These are phyloP conservation scores for Tricholoma flavovirens DNA, from an alignment of 768 basidiomycete genomes.

Conservation along the genomic window DNA sequence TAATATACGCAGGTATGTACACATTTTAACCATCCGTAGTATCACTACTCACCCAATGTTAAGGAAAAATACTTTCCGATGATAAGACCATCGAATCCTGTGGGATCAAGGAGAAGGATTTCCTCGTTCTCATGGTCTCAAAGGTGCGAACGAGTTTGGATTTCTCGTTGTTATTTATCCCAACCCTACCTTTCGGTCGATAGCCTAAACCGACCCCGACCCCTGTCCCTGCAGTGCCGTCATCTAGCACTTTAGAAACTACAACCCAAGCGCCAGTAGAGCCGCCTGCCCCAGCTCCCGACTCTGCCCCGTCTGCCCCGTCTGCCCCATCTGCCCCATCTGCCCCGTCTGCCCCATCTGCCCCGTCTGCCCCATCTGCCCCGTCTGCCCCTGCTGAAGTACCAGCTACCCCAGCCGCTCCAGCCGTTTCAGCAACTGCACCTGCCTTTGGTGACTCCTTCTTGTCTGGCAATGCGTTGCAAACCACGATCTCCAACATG, in stretches of 20 bases:
- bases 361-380: too few relatives aligned
- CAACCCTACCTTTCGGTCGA: constrained; percentile 10
- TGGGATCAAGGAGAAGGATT: constrained; percentile 97
- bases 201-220: constrained; percentile 19
- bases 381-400: constrained; percentile 7
- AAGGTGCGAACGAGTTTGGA: constrained; percentile 53
- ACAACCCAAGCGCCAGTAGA: constrained; percentile 19
- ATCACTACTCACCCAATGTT: background rate
- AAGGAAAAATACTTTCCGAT: constrained; percentile 89
- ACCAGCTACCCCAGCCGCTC: constrained; percentile 22
- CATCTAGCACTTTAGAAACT: constrained; percentile 27
- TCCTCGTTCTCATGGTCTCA: constrained; percentile 97
- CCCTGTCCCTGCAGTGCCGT: constrained; percentile 27
- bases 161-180: constrained; percentile 11
- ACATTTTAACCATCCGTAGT: background rate
- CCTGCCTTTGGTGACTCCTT: constrained; percentile 53
- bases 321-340: constrained; percentile 27
- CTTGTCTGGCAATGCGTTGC: constrained; percentile 70
- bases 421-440: constrained; percentile 11
- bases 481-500: constrained; percentile 77
- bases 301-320: constrained; percentile 18
- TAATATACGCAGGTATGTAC: constrained; percentile 87
- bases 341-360: constrained; percentile 26
- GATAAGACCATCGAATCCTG: constrained; percentile 83
- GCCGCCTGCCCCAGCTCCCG: constrained; percentile 15